Evolutionary conservation across 148 eudicot genomes (phyloP), one percentile per base, ranked within the genome.

Genomic region (Chenopodium suecicum): DNA sequence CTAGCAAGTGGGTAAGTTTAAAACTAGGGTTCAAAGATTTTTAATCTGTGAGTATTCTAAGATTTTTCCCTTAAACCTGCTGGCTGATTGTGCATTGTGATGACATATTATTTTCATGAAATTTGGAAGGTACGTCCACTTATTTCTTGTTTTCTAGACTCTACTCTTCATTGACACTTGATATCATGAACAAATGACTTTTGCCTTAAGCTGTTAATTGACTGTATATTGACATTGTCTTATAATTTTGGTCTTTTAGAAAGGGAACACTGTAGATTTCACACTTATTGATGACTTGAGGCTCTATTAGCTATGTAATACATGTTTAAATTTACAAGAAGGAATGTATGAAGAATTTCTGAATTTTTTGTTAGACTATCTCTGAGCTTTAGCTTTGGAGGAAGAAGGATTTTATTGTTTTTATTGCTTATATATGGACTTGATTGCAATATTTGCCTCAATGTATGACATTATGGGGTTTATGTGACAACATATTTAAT

Each of bases 1-100:
- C 98, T 16, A 94, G 98, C 92, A 94, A 97, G 87, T 97, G 99
- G 99, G 99, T 97, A 92, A 12, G 89, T 75, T 27, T 79, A 54
- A 81, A 29, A 71, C 70, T 31, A 69, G 44, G 31, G 12, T 62
- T 14, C 68, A 60, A 37, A 62, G 20, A 19, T 70, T 19, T 10
- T 48, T 48, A 48, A 6, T 48, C 52, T 48, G 52, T 48, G 7
- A 10, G 11, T 48, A 6, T 48, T 48, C 11, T 48, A 6, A 6
- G 54, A 44, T 52, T 29, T 29, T 29, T 29, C 1, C 31, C 31
- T 29, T 29, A 29, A 29, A 66, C 62, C 48, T 73, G 54, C 74
- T 73, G n/a, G 64, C 41, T 37, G 4, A 50, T 65, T 13, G 62
- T 47, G 68, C 31, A 29, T 29, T 29, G 1, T 29, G 31, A 32